Evolutionary conservation across 192 early-diverging fungal genomes (phyloP), one percentile per base, ranked within the genome.

Genomic region (Diversispora eburnea): DNA sequence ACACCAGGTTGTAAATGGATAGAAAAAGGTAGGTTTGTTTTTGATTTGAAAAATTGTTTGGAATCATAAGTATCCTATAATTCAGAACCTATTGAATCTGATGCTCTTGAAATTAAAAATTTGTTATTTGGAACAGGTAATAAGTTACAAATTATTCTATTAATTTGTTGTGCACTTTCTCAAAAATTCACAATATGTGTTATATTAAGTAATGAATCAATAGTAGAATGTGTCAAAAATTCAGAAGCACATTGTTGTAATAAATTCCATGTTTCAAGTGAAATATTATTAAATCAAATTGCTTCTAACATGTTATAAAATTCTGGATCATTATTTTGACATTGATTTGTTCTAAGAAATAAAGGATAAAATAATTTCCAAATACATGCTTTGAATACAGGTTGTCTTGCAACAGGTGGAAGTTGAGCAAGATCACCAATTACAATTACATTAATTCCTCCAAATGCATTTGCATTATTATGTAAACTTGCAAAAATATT

Each of bases 301-400:
- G 41, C 63, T 13, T 65, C 17, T 52, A 52, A 10, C 10, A 52
- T 9, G 8, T 4, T 52, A 52, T 52, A 52, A 8, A 52, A 52
- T 3, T 3, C 3, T 3, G 51, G 9, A 4, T 9, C 51, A 52
- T 10, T 52, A 52, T 52, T 9, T 52, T 52, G n/a, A n/a, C 9
- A 3, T 8, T 52, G 51, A 10, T 3, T 3, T 13, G 51, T 52
- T 65, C 12, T 17, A 45, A 65, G 17, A 46, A 65, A 47, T 65
- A 46, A 20, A 12, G 63, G 63, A 13, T 65, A 65, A 65, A 65
- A 65, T 4, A 65, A 19, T 43, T 0, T 20, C 63, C 42, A 65
- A 46, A 10, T 9, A 65, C 12, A 0, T 43, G 63, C 10, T 15
- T 43, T 3, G 15, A 65, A 65, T 8, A 65, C 63, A 13, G 8